phyloP scores from a whole-genome alignment of 192 early-diverging fungal genomes.

The Coemansia asiatica region DNA sequence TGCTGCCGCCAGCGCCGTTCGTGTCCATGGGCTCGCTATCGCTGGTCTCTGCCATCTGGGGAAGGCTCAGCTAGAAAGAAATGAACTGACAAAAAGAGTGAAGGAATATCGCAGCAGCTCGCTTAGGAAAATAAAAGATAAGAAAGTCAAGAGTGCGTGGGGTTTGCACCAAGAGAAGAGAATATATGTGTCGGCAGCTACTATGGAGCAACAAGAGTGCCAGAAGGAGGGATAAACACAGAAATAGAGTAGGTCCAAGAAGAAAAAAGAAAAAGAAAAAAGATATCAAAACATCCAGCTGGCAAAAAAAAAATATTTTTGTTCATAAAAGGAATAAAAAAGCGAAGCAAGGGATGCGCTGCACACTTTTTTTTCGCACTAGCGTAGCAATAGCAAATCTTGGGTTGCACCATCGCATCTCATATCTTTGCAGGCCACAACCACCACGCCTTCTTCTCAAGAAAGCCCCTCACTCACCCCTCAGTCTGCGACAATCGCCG shows the following conservation, averaged over 20 bases:
- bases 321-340: not conserved
- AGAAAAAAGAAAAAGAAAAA: not conserved
- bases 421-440: not conserved
- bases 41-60: conserved; percentile 44
- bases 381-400: too few species aligned
- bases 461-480: too few species aligned
- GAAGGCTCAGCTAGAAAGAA: not conserved
- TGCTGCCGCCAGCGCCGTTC: not conserved
- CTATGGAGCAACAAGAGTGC: not conserved
- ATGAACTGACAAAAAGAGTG: not conserved
- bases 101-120: not conserved
- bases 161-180: not conserved
- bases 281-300: not conserved
- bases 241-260: not conserved
- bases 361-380: not conserved
- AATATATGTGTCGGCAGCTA: not conserved
- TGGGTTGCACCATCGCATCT: not conserved
- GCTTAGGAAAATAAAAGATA: not conserved
- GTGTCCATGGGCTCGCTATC: conserved; percentile 46
- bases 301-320: conserved; percentile 6
- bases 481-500: not conserved
- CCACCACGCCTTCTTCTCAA: not conserved
- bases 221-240: not conserved
- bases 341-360: not conserved
- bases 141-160: not conserved